Evolutionary conservation across 768 basidiomycete species (phyloP).

Genomic region (Termitomyces sp.): DNA sequence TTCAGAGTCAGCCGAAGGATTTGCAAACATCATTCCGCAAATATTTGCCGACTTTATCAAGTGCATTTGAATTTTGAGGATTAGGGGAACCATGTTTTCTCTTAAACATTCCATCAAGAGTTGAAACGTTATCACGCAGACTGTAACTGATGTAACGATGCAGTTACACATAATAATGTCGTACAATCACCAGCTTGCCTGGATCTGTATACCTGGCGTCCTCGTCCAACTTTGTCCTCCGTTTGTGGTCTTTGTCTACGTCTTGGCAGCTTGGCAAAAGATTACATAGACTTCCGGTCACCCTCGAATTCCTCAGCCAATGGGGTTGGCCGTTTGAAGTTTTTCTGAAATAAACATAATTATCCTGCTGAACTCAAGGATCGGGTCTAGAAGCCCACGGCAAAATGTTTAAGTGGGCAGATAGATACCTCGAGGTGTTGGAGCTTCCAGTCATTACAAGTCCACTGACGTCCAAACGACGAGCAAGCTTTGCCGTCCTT

Average conservation of each 20-base stretch:
- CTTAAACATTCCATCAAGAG: background rate
- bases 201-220: background rate
- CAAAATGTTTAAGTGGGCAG: constrained; percentile 17
- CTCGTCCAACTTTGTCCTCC: background rate
- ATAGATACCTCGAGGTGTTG: constrained; percentile 18
- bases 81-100: background rate
- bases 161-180: background rate
- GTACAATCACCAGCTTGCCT: background rate
- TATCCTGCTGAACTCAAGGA: background rate
- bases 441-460: background rate
- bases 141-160: background rate
- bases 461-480: background rate
- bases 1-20: background rate
- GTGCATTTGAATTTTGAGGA: background rate
- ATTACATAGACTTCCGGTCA: background rate
- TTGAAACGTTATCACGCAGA: no score
- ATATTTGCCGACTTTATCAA: background rate
- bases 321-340: background rate
- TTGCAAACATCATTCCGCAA: background rate
- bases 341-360: background rate
- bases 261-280: background rate
- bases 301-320: background rate
- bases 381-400: background rate
- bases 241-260: background rate
- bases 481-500: background rate